Evolutionary conservation across 1,139 yeast genomes (phyloP).

Genomic region (Maudiozyma humilis): DNA sequence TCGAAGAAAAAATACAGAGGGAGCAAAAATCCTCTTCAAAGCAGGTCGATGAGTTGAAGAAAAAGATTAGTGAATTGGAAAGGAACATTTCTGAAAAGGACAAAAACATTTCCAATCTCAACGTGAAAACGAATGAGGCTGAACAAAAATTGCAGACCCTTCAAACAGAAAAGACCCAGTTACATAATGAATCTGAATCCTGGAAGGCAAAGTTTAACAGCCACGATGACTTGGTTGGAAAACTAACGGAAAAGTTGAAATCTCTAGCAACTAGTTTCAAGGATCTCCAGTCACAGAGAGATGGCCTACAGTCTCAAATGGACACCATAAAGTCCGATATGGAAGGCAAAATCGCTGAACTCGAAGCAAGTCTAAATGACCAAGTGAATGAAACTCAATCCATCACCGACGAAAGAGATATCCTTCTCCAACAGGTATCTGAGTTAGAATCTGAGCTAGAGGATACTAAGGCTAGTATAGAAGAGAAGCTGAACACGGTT

Average conservation of each 20-base stretch:
- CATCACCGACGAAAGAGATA: conserved; percentile 2
- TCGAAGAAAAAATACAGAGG: conserved; percentile 39
- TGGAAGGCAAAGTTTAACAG: conserved; percentile 23
- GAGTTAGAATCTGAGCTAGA: conserved; percentile 1
- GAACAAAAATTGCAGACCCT: conserved; percentile 9
- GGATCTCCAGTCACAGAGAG: conserved; percentile 24
- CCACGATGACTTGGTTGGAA: conserved; percentile 29
- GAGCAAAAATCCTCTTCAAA: conserved; percentile 37
- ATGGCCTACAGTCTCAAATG: conserved; percentile 12
- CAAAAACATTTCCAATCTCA: conserved; percentile 8
- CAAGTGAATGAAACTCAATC: neutral
- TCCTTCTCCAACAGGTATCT: conserved; percentile 4
- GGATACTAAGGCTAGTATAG: neutral
- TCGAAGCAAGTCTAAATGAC: neutral
- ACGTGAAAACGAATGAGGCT: conserved; percentile 11
- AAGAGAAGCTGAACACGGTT: neutral
- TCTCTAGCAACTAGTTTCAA: conserved; percentile 30
- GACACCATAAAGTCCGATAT: conserved; percentile 5
- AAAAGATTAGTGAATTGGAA: conserved; percentile 24
- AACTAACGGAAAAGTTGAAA: conserved; percentile 34
- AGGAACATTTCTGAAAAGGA: conserved; percentile 18
- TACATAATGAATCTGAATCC: conserved; percentile 23
- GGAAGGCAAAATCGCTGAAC: conserved; percentile 5
- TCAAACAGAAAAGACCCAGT: conserved; percentile 13
- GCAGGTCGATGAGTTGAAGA: conserved; percentile 25